These are phyloP conservation scores for Hypoxylon sp. DNA, from an alignment of 2,329 filamentous ascomycete species.

Conservation along the genomic window DNA sequence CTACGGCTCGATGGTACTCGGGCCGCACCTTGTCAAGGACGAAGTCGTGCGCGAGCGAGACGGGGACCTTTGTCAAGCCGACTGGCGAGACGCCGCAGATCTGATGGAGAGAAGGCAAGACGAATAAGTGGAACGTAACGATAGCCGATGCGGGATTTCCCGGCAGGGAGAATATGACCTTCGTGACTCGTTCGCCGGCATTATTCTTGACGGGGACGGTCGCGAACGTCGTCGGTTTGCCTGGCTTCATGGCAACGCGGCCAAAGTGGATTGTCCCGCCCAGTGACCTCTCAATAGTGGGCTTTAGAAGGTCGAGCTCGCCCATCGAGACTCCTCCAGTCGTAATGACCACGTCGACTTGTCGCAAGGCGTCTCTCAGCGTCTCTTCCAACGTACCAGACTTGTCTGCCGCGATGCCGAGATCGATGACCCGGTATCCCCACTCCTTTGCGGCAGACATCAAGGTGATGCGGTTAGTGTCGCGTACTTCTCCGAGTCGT, in stretches of 20 bases:
- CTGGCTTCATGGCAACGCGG: conserved; percentile 96
- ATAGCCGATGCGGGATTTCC: conserved; percentile 95
- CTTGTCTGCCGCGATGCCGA: conserved; percentile 85
- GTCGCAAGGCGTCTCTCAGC: conserved; percentile 79
- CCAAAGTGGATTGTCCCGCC: conserved; percentile 97
- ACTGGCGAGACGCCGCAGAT: conserved; percentile 75
- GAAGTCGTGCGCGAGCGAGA: conserved; percentile 79
- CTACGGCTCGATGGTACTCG: conserved; percentile 90
- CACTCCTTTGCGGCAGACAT: conserved; percentile 80
- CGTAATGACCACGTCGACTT: conserved; percentile 86
- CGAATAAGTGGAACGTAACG: conserved; percentile 94
- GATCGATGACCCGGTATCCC: conserved; percentile 83
- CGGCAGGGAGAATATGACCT: conserved; percentile 88
- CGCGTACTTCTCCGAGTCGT: conserved; percentile 85
- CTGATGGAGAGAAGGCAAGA: conserved; percentile 86
- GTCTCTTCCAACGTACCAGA: conserved; percentile 79
- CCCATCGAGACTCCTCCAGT: conserved; percentile 98
- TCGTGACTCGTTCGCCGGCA: conserved; percentile 68
- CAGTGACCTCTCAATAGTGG: conserved; percentile 89
- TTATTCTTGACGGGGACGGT: conserved; percentile 79
- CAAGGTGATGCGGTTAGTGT: conserved; percentile 91
- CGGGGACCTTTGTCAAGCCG: conserved; percentile 79
- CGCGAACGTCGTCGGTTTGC: conserved; percentile 97
- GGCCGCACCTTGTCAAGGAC: conserved; percentile 78
- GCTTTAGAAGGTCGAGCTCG: conserved; percentile 95